Evolutionary conservation across 257 asterid species (phyloP).

Genomic region (Solanum chmielewskii): DNA sequence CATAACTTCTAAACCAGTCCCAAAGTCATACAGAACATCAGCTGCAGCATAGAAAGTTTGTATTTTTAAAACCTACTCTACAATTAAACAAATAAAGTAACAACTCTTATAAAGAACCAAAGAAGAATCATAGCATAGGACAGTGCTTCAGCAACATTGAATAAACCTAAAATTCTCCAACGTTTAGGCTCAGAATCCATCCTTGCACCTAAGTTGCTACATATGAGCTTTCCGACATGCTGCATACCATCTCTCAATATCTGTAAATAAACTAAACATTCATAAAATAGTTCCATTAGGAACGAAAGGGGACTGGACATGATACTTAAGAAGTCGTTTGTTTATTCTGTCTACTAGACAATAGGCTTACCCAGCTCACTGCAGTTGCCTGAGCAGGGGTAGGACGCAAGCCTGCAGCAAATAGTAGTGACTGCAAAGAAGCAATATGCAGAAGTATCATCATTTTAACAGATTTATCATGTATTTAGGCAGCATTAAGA

Average conservation of each 20-base stretch:
- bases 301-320: background rate
- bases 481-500: background rate
- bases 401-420: constrained; percentile 99
- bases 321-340: background rate
- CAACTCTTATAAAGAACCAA: background rate
- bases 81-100: background rate
- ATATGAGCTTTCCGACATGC: constrained; percentile 87
- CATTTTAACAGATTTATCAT: background rate
- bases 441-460: constrained; percentile 22
- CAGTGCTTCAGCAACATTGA: background rate
- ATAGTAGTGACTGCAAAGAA: constrained; percentile 83
- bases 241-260: constrained; percentile 94
- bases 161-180: constrained; percentile 86
- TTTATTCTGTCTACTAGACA: background rate
- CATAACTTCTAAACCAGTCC: constrained; percentile 84
- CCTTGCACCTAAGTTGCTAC: constrained; percentile 94
- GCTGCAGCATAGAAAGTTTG: constrained; percentile 43
- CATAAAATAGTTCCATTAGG: background rate
- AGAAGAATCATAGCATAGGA: background rate
- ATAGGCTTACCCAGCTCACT: constrained; percentile 80
- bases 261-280: constrained; percentile 28
- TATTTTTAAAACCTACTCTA: constrained; percentile 12
- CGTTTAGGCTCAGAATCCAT: constrained; percentile 98
- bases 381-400: constrained; percentile 99
- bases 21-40: constrained; percentile 91